Evolutionary conservation across 2,329 filamentous ascomycete species (phyloP), one percentile per base, ranked within the genome.

Genomic region (Phialophora chinensis): DNA sequence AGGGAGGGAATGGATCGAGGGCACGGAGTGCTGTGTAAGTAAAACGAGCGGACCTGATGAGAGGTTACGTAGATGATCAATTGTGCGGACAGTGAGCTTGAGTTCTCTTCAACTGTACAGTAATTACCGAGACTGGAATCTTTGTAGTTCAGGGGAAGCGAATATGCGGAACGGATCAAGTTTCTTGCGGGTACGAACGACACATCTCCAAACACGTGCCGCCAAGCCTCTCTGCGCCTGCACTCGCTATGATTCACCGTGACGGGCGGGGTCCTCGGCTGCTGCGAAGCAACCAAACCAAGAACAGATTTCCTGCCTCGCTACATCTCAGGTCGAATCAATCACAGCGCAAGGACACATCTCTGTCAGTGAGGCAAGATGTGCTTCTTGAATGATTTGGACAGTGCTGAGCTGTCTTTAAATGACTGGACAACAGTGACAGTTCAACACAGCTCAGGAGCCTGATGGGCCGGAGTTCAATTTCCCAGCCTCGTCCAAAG

Each of bases 401-500:
- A 35, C 8, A 4, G 8, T 33, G 53, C 27, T 31, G n/a, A n/a
- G 53, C 27, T 55, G 53, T 17, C 53, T 17, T 1, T 10, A 17
- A 14, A 31, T 33, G 25, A 55, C 53, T 55, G 53, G 29, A 31
- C 8, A 55, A 1, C 29, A 55, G 12, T 20, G 14, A 4, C 29
- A 4, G 25, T 2, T 12, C 25, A 20, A 33, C 25, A 20, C 52
- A 17, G n/a, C 25, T 11, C 25, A 35, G n/a, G 50, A 38, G 29
- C 29, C 3, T 27, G 33, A 42, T 23, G 59, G 23, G 14, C 35
- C 59, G 38, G 47, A 27, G 12, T 35, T 33, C 10, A 61, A 61
- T 61, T n/a, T 61, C 59, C 59, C 59, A 61, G 59, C 59, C 59
- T 61, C 59, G 59, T 61, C 59, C 33, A n/a, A 23, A 25, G 35